A percentile compares a stretch with the other conserved stretches of the same genome.
Conservation (phyloP, 1,284 basidiomycete genomes). For the Sphagnurus paluster region DNA sequence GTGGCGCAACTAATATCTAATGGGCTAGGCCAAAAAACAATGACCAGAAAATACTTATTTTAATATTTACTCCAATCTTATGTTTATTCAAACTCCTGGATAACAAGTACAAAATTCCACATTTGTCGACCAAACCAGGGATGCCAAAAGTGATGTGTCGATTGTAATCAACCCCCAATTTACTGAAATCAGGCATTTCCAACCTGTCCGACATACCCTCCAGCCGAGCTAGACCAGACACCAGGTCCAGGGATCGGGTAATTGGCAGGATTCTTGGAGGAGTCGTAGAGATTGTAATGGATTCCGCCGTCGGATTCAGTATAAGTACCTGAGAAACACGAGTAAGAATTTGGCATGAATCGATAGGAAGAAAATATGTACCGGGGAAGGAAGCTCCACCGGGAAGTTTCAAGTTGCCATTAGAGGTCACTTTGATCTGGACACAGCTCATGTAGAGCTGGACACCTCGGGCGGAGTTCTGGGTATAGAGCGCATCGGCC, state of each 20-base stretch:
- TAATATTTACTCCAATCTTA: no score
- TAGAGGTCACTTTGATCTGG: conserved; percentile 29
- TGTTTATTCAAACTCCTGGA: no score
- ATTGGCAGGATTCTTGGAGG: conserved; percentile 16
- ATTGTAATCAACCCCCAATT: no score
- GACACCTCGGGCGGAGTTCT: conserved; percentile 29
- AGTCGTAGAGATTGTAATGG: conserved; percentile 29
- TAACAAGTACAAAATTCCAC: no score
- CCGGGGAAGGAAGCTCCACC: conserved; percentile 31
- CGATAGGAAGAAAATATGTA: background rate
- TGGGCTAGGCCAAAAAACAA: no score
- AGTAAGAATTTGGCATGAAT: background rate
- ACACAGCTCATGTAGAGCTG: conserved; percentile 35
- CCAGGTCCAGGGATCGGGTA: conserved; percentile 30
- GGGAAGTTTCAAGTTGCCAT: conserved; percentile 24
- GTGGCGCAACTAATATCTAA: no score
- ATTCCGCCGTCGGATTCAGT: conserved; percentile 29
- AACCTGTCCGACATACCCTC: conserved; percentile 25
- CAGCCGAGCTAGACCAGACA: conserved; percentile 27
- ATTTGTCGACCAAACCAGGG: no score
- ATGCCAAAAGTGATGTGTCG: no score
- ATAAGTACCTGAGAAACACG: conserved; percentile 24
- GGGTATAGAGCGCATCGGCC: conserved; percentile 27
- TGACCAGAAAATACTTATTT: no score
- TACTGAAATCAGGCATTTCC: no score